Base-by-base conservation (phyloP, 1,284 basidiomycete species). In the Austropuccinia psidii region DNA sequence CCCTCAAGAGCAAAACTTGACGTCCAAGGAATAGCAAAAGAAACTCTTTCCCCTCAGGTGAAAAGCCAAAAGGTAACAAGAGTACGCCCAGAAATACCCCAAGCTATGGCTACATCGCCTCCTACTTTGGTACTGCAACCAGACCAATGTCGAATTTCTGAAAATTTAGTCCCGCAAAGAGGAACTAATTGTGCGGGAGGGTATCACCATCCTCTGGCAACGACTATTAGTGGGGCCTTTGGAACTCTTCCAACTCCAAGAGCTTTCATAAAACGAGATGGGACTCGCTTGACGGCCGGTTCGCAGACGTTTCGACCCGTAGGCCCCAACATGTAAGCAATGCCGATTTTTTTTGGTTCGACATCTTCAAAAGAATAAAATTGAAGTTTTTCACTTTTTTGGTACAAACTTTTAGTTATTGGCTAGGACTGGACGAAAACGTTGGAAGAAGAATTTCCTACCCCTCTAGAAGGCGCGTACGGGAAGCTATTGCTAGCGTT, bases 401-500 rank as follows among this genome's bases (percentile, higher is more conserved):
- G 5, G 29, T 47, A n/a, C 33, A 15, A 19, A 41, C 15, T 33
- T 47, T 41, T 19, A 70, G 55, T 58, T 70, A 70, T 21, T 70
- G 67, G 67, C 67, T 70, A 6, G 67, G 67, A 27, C 67, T 70
- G 27, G 67, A 70, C 33, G 67, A 70, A 45, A 70, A 70, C 27
- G 55, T 58, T 35, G 67, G 67, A 4, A 58, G 43, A 50, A 45
- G 33, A 21, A 35, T 70, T 47, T 58, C 67, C 7, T 70, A 70
- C 29, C 67, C 67, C 50, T 70, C 67, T 8, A 58, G 39, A 49
- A 70, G 29, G 24, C 54, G 67, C 27, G 41, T 70, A 43, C 54
- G 67, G 33, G 67, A 70, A 43, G 67, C 67, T 13, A 31, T 70
- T 70, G 67, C 67, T 43, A 60, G 47, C 9, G 67, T 70, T 2